Percentiles rank a stretch among this genome's conserved stretches.
Evolutionary conservation across 805 yeast species (phyloP).

Genomic region (Brettanomyces sp.): DNA sequence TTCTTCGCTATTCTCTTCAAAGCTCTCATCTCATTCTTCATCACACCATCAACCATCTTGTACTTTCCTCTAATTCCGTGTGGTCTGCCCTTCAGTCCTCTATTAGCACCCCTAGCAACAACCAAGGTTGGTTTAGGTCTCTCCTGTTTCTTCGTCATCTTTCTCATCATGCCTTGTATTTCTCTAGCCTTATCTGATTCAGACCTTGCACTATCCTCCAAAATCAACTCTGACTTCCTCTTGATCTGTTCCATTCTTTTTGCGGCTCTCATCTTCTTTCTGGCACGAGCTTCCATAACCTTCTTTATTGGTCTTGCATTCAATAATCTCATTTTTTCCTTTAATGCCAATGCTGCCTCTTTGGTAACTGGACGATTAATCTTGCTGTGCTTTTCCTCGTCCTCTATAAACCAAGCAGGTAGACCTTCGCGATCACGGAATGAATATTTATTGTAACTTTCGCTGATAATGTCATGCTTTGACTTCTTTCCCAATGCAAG

Average conservation of each 20-base stretch:
- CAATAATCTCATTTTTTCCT: conserved; percentile 66
- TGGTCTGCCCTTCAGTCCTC: conserved; percentile 89
- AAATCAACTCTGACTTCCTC: conserved; percentile 86
- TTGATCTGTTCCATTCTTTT: conserved; percentile 78
- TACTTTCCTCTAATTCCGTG: conserved; percentile 94
- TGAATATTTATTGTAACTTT: conserved; percentile 85
- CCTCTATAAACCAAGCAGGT: conserved; percentile 97
- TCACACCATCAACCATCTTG: conserved; percentile 97
- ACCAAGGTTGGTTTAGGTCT: conserved; percentile 85
- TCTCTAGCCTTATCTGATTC: conserved; percentile 95
- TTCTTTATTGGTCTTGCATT: conserved; percentile 98
- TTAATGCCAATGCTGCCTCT: conserved; percentile 76
- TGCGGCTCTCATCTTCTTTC: conserved; percentile 90
- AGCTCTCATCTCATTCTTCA: conserved; percentile 97
- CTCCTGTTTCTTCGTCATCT: conserved; percentile 58
- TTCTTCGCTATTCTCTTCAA: conserved; percentile 83
- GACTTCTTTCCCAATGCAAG: conserved; percentile 82
- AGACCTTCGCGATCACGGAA: conserved; percentile 85
- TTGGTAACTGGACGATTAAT: conserved; percentile 88
- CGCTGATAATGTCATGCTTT: conserved; percentile 80
- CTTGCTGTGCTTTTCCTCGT: conserved; percentile 80
- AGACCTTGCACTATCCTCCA: conserved; percentile 77
- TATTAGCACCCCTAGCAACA: conserved; percentile 78
- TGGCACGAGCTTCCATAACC: conserved; percentile 95
- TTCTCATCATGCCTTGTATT: conserved; percentile 76